Base-by-base conservation (phyloP, 768 basidiomycete genomes). In the Leccinellum luteum region DNA sequence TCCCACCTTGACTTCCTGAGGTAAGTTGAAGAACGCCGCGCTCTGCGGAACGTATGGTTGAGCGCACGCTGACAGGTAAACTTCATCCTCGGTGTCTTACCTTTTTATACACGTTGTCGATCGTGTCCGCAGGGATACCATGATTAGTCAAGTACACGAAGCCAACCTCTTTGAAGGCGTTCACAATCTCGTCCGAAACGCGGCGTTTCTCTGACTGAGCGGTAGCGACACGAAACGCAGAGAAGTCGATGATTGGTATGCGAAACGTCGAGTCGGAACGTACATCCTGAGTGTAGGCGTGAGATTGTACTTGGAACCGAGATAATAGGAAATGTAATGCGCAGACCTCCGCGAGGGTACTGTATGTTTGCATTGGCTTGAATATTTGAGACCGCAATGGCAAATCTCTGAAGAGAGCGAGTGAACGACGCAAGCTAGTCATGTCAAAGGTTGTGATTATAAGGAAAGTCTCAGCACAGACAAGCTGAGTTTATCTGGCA, bases 221-320 rank as follows among this genome's bases (percentile, higher is more conserved):
- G n/a, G 73, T 65, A 1, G 84, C 78, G 21, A 74, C 65, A 54
- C 81, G 78, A 68, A 87, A 92, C 55, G 81, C 85, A 63, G 82
- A 77, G 62, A 94, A 92, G 75, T 92, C 84, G 64, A 94, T 83
- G 28, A 92, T 75, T 27, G 92, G 92, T 53, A 93, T 91, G 32
- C 74, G 75, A 66, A 88, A 86, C 6, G 73, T 73, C 35, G 68
- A 64, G 43, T 76, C 73, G 17, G 74, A 72, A 23, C 68, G 73
- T 34, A 68, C 69, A 19, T 72, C 73, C 74, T 80, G 62, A 27
- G 23, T 12, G 38, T 3, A 9, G 44, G 30, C 19, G 35, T 61
- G 53, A 68, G 51, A 44, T 47, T 59, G 23, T 25, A 41, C 2
- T 43, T 17, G 52, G 19, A 14, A 15, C 1, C 15, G 23, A n/a